Percentiles rank a stretch among this genome's conserved stretches.
Conservation (phyloP, 2,329 filamentous ascomycete genomes). For the Cercospora brassicicola region DNA sequence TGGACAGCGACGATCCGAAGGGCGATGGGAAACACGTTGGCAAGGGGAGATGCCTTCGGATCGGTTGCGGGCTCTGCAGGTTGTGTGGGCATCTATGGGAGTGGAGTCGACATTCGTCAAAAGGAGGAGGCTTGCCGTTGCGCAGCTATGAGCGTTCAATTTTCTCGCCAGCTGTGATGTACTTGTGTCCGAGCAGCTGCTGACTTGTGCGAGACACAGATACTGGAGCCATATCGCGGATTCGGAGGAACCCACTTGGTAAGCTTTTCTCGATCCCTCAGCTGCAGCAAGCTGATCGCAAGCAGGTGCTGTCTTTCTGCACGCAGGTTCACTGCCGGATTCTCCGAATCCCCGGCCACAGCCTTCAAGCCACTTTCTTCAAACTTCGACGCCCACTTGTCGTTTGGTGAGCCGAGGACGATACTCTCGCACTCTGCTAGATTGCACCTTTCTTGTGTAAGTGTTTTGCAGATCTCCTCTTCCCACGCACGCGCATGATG, state of each 20-base stretch:
- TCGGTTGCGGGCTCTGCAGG: background rate
- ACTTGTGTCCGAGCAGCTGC: no score
- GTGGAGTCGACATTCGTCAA: background rate
- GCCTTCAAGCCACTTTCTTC: background rate
- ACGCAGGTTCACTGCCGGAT: background rate
- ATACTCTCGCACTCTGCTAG: background rate
- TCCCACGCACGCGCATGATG: background rate
- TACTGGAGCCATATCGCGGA: no score
- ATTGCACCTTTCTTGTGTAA: background rate
- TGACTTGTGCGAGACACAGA: no score
- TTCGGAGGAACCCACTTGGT: no score
- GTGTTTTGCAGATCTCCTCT: background rate
- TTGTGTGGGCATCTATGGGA: background rate
- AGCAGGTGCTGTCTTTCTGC: background rate
- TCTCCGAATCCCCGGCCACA: background rate
- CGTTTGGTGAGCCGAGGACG: background rate
- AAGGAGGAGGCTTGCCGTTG: no score
- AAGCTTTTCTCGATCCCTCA: no score
- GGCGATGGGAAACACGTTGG: background rate
- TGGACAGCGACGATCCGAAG: background rate
- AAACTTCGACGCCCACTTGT: background rate
- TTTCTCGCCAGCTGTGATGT: no score
- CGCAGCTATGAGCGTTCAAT: no score
- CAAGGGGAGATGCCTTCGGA: background rate
- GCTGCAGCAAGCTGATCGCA: no score